These are phyloP conservation scores for Streptanthus diversifolius DNA, from an alignment of 345 rosid genomes.

Conservation along the genomic window DNA sequence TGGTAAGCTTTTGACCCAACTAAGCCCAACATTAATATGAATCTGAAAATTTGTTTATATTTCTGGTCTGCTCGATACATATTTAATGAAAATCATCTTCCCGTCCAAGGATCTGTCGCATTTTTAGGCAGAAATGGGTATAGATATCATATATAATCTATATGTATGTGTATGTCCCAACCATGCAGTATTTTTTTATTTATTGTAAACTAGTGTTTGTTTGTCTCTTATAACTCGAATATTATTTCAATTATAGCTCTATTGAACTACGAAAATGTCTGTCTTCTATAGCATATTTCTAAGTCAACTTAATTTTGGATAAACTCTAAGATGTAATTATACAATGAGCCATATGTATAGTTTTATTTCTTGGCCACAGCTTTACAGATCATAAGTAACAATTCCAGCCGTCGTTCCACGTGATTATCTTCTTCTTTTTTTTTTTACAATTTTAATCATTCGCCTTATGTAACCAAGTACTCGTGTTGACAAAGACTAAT, in stretches of 20 bases:
- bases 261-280: constrained; percentile 11
- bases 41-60: not conserved
- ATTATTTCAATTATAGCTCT: not conserved
- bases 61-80: not conserved
- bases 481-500: not conserved
- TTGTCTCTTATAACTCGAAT: constrained; percentile 6
- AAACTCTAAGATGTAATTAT: constrained; percentile 14
- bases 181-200: not conserved
- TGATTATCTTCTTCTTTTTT: not conserved
- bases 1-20: not conserved
- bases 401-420: constrained; percentile 28
- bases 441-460: constrained; percentile 17
- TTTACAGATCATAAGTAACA: constrained; percentile 29
- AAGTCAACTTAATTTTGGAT: constrained; percentile 29
- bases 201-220: constrained; percentile 4
- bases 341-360: not conserved
- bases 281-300: constrained; percentile 17
- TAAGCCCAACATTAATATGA: not conserved
- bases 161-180: not conserved
- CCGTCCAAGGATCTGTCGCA: not conserved
- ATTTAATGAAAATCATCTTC: not conserved
- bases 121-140: not conserved
- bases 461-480: not conserved
- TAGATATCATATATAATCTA: not conserved
- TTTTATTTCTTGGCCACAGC: constrained; percentile 2